These are phyloP conservation scores for Fusarium sp. DNA, from an alignment of 2,329 filamentous ascomycete genomes.

Conservation along the genomic window DNA sequence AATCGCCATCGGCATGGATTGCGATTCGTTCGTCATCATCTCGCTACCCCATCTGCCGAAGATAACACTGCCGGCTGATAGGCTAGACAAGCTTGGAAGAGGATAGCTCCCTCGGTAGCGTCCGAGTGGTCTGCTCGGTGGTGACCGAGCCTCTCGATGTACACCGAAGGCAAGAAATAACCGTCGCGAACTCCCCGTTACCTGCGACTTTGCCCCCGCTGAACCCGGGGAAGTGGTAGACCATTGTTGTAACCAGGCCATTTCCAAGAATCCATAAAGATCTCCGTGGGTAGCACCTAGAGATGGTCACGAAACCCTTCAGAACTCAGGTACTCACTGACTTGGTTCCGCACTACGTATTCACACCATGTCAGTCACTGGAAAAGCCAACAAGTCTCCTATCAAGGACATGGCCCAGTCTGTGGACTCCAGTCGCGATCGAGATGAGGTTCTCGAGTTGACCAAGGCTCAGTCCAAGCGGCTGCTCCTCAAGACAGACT, in stretches of 20 bases:
- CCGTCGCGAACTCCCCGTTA: constrained; percentile 21
- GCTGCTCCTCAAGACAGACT: constrained; percentile 12
- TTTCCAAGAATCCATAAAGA: neutral
- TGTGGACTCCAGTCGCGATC: neutral
- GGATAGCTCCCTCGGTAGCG: constrained; percentile 3
- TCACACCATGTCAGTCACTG: neutral
- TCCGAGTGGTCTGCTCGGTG: constrained; percentile 5
- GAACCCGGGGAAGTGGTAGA: constrained; percentile 7
- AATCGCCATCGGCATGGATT: constrained; percentile 7
- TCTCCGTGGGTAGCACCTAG: neutral
- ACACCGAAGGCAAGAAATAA: neutral
- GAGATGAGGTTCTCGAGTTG: neutral
- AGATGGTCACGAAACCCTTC: too few species aligned
- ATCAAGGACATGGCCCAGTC: constrained; percentile 15
- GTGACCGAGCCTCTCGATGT: constrained; percentile 9
- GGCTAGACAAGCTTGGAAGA: neutral
- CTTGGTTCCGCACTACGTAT: neutral
- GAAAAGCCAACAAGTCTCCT: accelerated
- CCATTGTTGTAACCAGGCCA: neutral
- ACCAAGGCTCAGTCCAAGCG: constrained; percentile 12
- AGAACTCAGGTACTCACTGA: too few species aligned
- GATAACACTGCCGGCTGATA: neutral
- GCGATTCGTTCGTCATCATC: neutral
- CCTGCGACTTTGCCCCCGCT: constrained; percentile 5
- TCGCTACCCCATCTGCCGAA: too few species aligned